A percentile compares a stretch with the other conserved stretches of the same genome.
Conservation (phyloP, 176 grass and related monocot genomes). For the Cenchrus purpureus region DNA sequence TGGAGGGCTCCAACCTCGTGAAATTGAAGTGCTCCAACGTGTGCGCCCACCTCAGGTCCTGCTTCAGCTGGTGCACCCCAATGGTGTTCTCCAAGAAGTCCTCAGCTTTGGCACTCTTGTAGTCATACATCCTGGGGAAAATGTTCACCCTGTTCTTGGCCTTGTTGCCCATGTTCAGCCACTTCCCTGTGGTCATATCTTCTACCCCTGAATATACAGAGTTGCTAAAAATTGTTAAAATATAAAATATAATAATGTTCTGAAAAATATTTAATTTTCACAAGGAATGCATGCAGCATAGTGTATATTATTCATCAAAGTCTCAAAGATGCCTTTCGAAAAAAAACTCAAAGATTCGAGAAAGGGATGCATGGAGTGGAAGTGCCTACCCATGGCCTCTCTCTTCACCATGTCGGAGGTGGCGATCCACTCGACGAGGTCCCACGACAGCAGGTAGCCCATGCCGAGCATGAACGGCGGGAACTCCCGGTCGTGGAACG, state of each 20-base stretch:
- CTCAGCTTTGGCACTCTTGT: conserved; percentile 40
- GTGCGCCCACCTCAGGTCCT: conserved; percentile 53
- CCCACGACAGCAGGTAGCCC: conserved; percentile 89
- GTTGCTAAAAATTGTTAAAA: not conserved
- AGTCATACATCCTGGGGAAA: conserved; percentile 74
- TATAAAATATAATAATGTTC: not conserved
- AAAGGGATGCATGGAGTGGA: not conserved
- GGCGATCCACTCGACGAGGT: conserved; percentile 82
- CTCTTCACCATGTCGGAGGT: conserved; percentile 53
- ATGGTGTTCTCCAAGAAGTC: conserved; percentile 73
- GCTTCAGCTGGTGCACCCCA: conserved; percentile 77
- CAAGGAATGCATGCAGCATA: too few relatives aligned
- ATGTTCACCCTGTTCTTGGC: conserved; percentile 70
- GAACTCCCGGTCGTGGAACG: conserved; percentile 40
- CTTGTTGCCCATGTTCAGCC: conserved; percentile 67
- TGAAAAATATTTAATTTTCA: not conserved
- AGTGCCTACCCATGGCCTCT: conserved; percentile 41
- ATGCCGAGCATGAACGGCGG: conserved; percentile 82
- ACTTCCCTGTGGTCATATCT: conserved; percentile 66
- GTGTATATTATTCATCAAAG: not conserved
- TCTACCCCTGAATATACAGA: conserved; percentile 39
- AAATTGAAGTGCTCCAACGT: conserved; percentile 72
- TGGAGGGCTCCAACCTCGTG: conserved; percentile 48
- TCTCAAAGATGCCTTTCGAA: too few relatives aligned
- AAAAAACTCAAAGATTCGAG: not conserved